A percentile compares a stretch with the other conserved stretches of the same genome.
Conservation (phyloP, 148 eudicot genomes). For the Camellia lanceoleosa region DNA sequence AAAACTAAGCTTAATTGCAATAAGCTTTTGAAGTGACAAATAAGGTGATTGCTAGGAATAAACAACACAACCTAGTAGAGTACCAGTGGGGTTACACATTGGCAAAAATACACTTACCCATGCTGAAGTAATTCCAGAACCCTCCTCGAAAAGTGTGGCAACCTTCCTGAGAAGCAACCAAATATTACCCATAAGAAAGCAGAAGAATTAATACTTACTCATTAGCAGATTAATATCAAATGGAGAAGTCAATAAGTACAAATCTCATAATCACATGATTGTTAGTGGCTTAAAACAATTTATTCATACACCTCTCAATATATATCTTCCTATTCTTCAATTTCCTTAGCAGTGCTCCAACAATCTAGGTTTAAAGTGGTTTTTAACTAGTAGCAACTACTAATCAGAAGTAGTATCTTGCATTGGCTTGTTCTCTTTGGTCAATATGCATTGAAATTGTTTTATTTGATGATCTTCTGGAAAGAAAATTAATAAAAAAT, state of each 20-base stretch:
- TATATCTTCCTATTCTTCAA: background rate
- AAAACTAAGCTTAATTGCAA: background rate
- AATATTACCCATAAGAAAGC: conserved; percentile 9
- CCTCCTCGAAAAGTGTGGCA: conserved; percentile 87
- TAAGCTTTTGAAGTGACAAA: background rate
- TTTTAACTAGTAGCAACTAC: background rate
- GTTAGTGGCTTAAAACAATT: background rate
- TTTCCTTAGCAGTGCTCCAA: background rate
- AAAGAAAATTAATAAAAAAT: too few species aligned
- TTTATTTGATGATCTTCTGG: background rate
- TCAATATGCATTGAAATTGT: background rate
- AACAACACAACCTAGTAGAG: background rate
- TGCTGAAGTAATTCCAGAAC: conserved; percentile 98
- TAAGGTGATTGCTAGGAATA: conserved; percentile 8
- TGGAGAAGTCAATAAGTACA: background rate
- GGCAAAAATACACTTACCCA: conserved; percentile 54
- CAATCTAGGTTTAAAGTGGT: background rate
- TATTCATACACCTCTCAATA: background rate
- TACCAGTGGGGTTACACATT: background rate
- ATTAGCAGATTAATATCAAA: background rate
- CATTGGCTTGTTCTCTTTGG: background rate
- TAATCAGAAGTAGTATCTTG: background rate
- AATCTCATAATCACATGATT: background rate
- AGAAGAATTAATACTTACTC: background rate
- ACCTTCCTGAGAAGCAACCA: conserved; percentile 62